Percentiles rank a stretch among this genome's conserved stretches.
Evolutionary conservation across 140 eudicot genomes (phyloP).

Genomic region (Erigeron philadelphicus): DNA sequence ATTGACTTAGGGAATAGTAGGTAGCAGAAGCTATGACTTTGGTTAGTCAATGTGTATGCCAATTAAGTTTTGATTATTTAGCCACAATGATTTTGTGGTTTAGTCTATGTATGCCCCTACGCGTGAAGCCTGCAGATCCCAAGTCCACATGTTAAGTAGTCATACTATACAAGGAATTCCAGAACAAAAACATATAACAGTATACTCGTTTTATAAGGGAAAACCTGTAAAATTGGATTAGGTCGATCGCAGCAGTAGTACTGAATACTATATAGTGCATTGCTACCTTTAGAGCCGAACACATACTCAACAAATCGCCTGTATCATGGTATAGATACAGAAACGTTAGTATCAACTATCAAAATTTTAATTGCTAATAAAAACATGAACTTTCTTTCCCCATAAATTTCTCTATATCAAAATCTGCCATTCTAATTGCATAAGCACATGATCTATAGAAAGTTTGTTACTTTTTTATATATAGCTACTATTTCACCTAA

Average conservation of each 20-base stretch:
- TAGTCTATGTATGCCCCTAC: too few relatives aligned
- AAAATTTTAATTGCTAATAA: not conserved
- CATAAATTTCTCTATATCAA: too few relatives aligned
- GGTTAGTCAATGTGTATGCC: too few relatives aligned
- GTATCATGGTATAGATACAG: constrained; percentile 8
- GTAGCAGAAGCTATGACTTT: not conserved
- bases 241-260: constrained; percentile 89
- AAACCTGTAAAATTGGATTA: constrained; percentile 83
- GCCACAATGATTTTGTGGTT: too few relatives aligned
- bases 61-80: too few relatives aligned
- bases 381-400: too few relatives aligned
- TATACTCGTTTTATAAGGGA: not conserved
- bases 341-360: not conserved
- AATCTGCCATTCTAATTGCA: not conserved
- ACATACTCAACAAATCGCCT: constrained; percentile 56
- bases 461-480: not conserved
- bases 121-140: too few relatives aligned
- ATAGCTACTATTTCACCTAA: too few relatives aligned
- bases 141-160: too few relatives aligned
- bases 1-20: not conserved
- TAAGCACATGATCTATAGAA: not conserved
- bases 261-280: constrained; percentile 61
- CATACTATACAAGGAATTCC: not conserved
- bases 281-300: constrained; percentile 63
- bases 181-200: constrained; percentile 3